These are phyloP conservation scores for Flaveria ramosissima DNA, from an alignment of 129 eudicot species.

Conservation along the genomic window DNA sequence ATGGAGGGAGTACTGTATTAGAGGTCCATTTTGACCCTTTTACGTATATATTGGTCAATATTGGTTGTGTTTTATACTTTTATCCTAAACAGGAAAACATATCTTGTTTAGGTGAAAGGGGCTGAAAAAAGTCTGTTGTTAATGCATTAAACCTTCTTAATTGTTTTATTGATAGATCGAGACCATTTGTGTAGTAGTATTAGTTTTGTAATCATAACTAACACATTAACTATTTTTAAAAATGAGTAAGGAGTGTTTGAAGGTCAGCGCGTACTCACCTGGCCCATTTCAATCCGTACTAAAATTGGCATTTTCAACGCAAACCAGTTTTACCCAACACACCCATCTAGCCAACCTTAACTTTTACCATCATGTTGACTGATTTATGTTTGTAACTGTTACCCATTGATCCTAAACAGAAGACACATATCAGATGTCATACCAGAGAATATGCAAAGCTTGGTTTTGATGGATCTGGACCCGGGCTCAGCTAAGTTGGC, in stretches of 20 bases:
- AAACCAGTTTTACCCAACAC: background rate
- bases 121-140: background rate
- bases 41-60: background rate
- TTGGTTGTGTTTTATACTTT: too few relatives aligned
- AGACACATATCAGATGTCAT: constrained; percentile 28
- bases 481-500: constrained; percentile 89
- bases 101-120: background rate
- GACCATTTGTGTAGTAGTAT: background rate
- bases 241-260: background rate
- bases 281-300: background rate
- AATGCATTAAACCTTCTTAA: background rate
- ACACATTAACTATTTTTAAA: background rate
- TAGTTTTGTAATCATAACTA: background rate
- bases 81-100: background rate
- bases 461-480: constrained; percentile 69
- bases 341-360: background rate
- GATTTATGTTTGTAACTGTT: background rate
- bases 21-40: background rate
- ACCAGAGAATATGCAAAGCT: constrained; percentile 37
- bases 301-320: background rate
- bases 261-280: background rate
- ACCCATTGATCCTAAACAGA: constrained; percentile 20
- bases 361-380: background rate
- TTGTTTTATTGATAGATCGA: background rate
- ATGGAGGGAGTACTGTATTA: background rate